These are phyloP conservation scores for Metschnikowia colocasiae DNA, from an alignment of 805 yeast species.

Conservation along the genomic window DNA sequence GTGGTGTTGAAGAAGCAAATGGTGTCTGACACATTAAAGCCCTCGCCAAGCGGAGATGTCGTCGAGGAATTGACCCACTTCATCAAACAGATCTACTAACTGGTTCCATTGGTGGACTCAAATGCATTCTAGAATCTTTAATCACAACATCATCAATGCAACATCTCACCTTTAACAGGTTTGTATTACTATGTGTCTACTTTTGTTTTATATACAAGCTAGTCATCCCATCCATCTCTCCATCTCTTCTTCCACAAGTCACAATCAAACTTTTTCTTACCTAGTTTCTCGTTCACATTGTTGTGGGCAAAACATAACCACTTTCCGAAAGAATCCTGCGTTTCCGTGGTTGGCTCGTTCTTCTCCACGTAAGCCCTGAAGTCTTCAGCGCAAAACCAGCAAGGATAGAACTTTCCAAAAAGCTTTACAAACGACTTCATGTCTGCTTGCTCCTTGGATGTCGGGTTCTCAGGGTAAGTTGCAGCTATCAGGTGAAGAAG, in stretches of 20 bases:
- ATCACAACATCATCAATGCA: too few species aligned
- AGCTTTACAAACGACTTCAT: constrained; percentile 64
- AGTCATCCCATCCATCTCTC: constrained; percentile 88
- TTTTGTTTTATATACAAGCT: neutral
- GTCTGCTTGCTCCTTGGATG: constrained; percentile 59
- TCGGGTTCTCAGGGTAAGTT: constrained; percentile 71
- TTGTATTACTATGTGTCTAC: neutral
- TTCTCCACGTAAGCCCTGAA: constrained; percentile 58
- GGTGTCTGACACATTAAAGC: constrained; percentile 37
- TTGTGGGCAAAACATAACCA: constrained; percentile 98
- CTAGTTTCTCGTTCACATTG: constrained; percentile 80
- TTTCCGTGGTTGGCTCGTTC: constrained; percentile 53
- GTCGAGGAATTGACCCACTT: constrained; percentile 32
- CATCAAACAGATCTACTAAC: constrained; percentile 23
- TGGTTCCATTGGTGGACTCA: too few species aligned
- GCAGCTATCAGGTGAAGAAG: constrained; percentile 89
- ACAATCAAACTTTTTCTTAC: constrained; percentile 85
- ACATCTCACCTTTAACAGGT: neutral
- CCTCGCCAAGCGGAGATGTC: constrained; percentile 19
- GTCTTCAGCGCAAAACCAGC: constrained; percentile 90
- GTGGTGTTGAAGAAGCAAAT: constrained; percentile 65
- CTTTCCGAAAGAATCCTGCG: constrained; percentile 74
- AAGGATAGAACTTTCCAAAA: constrained; percentile 83
- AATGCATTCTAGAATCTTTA: neutral
- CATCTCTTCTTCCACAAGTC: constrained; percentile 89